Evolutionary conservation across 2,329 filamentous ascomycete species (phyloP), one percentile per base, ranked within the genome.

Genomic region (Talaromyces islandicus): DNA sequence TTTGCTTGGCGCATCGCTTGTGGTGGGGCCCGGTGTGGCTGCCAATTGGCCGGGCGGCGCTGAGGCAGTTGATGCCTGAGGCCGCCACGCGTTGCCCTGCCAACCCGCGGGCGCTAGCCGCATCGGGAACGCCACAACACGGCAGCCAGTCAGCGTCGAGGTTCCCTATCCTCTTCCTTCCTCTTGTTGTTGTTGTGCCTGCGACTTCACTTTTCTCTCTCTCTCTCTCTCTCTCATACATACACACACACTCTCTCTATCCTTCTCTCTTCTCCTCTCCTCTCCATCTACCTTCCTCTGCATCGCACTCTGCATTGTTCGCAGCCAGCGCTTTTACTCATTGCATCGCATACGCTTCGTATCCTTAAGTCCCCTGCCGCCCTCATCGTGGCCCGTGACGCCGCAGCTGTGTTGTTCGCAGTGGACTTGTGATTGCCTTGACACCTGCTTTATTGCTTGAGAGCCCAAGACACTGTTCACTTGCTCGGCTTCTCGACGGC

Each of bases 61-160:
- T 1, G 32, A 27, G n/a, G 35, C 24, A n/a, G 48, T 41, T 12
- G 51, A 19, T 53, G 61, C 60, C 66, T 73, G 63, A 72, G 69
- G 71, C 70, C 56, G 9, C 25, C 1, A 9, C 27, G 11, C 12
- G 75, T 77, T 77, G 74, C 71, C 75, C 65, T 66, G 74, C 68
- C 75, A 76, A 77, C 75, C 17, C 0, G 2, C 1, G 1, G 5
- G 43, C 67, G 60, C 73, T 76, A 75, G 66, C 73, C 68, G 43
- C 54, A 69, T 65, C 27, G 41, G 69, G 64, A 1, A 41, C 56
- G 70, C 63, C 70, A 75, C 66, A 76, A 75, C 74, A 77, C 70
- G 74, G 74, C 73, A 75, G 69, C 62, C 65, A 64, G 58, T 69
- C 63, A 69, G 64, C 43, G 19, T 9, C 43, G 43, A 46, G 43